Percentiles rank a stretch among this genome's conserved stretches.
Conservation (phyloP, 148 eudicot genomes). For the Linanthus parryae region DNA sequence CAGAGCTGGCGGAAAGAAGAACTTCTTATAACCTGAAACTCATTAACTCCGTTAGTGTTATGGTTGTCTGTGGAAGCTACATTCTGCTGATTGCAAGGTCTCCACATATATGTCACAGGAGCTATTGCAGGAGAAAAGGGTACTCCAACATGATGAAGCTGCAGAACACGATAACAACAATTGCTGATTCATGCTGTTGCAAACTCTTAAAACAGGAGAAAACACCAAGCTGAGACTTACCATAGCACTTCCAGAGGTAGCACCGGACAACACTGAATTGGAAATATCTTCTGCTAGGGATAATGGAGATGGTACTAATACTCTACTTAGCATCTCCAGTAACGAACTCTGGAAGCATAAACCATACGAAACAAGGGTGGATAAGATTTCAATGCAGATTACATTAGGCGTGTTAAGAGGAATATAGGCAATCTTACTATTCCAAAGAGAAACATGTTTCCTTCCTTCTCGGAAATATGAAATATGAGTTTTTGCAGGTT, state of each 20-base stretch:
- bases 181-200: no score
- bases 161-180: no score
- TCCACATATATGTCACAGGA: constrained; percentile 84
- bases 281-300: constrained; percentile 24
- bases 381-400: background rate
- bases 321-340: constrained; percentile 38
- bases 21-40: no score
- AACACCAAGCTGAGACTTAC: no score
- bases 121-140: constrained; percentile 44
- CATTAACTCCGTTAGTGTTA: constrained; percentile 14
- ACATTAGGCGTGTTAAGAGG: no score
- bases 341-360: constrained; percentile 47
- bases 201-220: no score
- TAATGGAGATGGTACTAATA: constrained; percentile 41
- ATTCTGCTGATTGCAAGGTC: constrained; percentile 32
- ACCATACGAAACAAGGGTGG: background rate
- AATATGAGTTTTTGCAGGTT: constrained; percentile 7
- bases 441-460: no score
- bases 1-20: constrained; percentile 43
- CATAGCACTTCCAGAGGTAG: constrained; percentile 55
- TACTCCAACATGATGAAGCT: constrained; percentile 57
- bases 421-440: no score
- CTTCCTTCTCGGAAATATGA: no score
- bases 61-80: constrained; percentile 6
- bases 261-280: no score